Evolutionary conservation across 1,139 yeast genomes (phyloP), one percentile per base, ranked within the genome.

Genomic region (Candida albicans): DNA sequence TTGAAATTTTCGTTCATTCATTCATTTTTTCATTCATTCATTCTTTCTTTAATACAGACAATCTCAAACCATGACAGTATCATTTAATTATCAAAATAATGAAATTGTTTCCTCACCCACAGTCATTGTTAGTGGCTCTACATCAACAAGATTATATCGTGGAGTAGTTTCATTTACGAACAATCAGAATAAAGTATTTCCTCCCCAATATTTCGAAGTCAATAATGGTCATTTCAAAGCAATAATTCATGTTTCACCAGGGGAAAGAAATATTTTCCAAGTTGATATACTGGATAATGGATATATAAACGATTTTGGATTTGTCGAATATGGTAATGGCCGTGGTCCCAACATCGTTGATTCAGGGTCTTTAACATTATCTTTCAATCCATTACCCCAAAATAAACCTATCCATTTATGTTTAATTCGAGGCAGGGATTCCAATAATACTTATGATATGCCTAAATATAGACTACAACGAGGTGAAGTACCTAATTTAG

Each of bases 331-430:
- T 43, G 35, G 44, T 6, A 38, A 48, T 10, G 54, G 53, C 2
- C 33, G 39, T 2, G 57, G 39, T 2, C 57, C 62, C 43, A 33
- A 55, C 32, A 50, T 61, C 1, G 52, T 57, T 9, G 77, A 72
- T 33, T 36, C 46, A 1, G 67, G 61, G 1, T 40, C 38, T 7
- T 53, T 73, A 35, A 46, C 50, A 0, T 59, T 90, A 36, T 64
- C 61, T 42, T 89, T 81, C 60, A 61, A 70, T 2, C 93, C 91
- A 0, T 60, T 87, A 34, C 59, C 73, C 2, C 79, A 81, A 46
- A 83, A 87, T 56, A 90, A 89, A 41, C 95, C 96, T 1, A 68
- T 91, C 10, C 95, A 91, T 61, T 61, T 91, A 45, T 90, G 95
- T 60, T 59, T 91, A 11, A 64, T 93, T 22, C 64, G 90, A 7